Conservation (phyloP, 2,329 filamentous ascomycete genomes). For the Leptographium wingfieldii region DNA sequence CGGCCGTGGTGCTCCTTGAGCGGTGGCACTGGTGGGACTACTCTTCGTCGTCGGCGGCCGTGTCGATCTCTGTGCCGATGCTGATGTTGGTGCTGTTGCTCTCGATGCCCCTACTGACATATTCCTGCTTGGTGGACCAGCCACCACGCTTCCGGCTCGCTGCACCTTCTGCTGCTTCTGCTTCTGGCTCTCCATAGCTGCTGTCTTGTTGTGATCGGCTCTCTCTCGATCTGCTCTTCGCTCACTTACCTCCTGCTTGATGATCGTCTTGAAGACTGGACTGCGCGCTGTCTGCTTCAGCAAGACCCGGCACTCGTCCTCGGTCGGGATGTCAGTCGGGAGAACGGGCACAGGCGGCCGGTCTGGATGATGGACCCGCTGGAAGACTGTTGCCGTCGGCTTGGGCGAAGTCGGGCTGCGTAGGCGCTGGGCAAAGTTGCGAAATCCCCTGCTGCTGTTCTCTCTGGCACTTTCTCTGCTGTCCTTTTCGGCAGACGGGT, state of each 20-base stretch:
- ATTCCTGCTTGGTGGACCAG: neutral
- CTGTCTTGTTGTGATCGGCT: neutral
- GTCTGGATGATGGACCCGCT: conserved; percentile 16
- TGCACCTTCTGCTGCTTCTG: neutral
- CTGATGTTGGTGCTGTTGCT: neutral
- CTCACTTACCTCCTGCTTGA: neutral
- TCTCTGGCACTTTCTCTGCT: neutral
- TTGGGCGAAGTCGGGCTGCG: neutral
- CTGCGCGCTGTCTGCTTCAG: neutral
- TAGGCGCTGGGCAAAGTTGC: neutral
- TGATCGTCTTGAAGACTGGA: neutral
- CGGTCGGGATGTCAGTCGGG: conserved; percentile 14
- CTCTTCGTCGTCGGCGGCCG: neutral
- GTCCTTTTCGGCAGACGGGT: neutral
- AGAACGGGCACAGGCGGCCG: conserved; percentile 11
- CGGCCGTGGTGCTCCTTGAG: neutral
- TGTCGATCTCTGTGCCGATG: neutral
- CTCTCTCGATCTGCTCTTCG: neutral
- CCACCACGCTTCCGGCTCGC: neutral
- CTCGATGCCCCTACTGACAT: neutral
- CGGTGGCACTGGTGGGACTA: neutral
- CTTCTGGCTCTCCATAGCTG: neutral
- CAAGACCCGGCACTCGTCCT: conserved; percentile 16
- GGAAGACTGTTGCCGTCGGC: neutral
- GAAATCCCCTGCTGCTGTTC: neutral